Evolutionary conservation across 1,284 basidiomycete species (phyloP), one percentile per base, ranked within the genome.

Genomic region (Hemileccinum hortonii): DNA sequence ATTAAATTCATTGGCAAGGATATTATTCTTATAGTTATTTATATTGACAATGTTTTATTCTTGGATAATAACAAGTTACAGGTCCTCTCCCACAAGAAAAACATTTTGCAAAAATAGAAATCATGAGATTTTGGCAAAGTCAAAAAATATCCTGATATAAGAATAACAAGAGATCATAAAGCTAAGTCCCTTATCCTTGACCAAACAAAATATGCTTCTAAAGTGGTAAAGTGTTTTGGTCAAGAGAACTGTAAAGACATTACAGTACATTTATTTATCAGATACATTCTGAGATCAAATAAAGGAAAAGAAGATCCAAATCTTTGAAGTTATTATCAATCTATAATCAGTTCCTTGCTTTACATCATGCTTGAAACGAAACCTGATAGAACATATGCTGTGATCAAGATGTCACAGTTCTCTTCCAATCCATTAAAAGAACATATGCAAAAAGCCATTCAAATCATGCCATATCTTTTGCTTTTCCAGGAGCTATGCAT

Each of bases 351-450:
- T 36, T 47, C 38, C 4, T 12, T 47, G n/a, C 29, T 47, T 1
- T 47, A 47, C n/a, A 48, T 48, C 19, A 48, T 35, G 32, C 30
- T 48, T 12, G 47, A 39, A 24, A 48, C 47, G 1, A 6, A 32
- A 29, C 47, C 39, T 1, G 48, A 49, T 11, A 26, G 37, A 30
- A 22, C 41, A 14, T 30, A 16, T 22, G 6, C 41, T 7, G 26
- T 49, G 4, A 43, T 37, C 35, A 44, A 49, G 21, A 49, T 49
- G 40, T 43, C 41, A 21, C 40, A 43, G 9, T 43, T 37, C n/a
- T 49, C 40, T 37, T 21, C 39, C 3, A 49, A 49, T 49, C 21
- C 47, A 1, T 19, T n/a, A 9, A 21, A 49, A 12, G 38, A 47
- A 22, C 46, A 47, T 24, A 16, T 47, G 21, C 29, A 36, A 14